Conservation (phyloP, 1,284 basidiomycete species). For the Ceratobasidium sp. region DNA sequence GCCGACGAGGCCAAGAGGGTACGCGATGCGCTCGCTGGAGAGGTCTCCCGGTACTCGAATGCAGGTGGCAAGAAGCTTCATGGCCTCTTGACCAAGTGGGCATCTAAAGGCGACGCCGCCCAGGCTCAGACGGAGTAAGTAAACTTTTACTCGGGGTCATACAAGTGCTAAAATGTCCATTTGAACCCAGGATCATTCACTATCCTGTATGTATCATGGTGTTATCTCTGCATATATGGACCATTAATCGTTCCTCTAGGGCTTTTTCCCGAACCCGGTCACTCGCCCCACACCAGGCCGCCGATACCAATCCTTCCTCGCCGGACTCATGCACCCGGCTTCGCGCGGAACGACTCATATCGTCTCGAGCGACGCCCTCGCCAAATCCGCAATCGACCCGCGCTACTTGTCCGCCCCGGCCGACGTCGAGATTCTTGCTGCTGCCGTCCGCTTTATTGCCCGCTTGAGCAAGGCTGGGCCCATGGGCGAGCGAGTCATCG, state of each 20-base stretch:
- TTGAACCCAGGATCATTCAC: slow-evolving; percentile 14
- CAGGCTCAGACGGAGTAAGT: slow-evolving; percentile 30
- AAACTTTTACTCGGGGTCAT: neutral
- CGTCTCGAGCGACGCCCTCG: slow-evolving; percentile 52
- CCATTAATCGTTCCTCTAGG: slow-evolving; percentile 4
- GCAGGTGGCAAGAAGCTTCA: slow-evolving; percentile 18
- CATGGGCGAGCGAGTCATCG: slow-evolving; percentile 10
- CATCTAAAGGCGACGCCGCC: neutral
- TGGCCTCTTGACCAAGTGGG: slow-evolving; percentile 19
- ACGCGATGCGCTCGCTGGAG: slow-evolving; percentile 2
- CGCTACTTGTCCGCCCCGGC: slow-evolving; percentile 52
- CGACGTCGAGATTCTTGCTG: slow-evolving; percentile 46
- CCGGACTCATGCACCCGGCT: slow-evolving; percentile 51
- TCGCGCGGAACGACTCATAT: slow-evolving; percentile 50
- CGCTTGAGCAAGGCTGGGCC: slow-evolving; percentile 23
- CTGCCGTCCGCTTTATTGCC: slow-evolving; percentile 26
- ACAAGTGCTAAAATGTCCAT: neutral
- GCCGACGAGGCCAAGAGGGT: slow-evolving; percentile 17
- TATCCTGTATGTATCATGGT: slow-evolving; percentile 1
- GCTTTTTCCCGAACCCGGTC: slow-evolving; percentile 39
- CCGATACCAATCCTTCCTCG: slow-evolving; percentile 48
- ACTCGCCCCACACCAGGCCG: slow-evolving; percentile 44
- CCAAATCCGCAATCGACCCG: slow-evolving; percentile 57
- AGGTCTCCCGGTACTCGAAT: slow-evolving; percentile 13
- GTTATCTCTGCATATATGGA: neutral